Base-by-base conservation (phyloP, 345 rosid species). In the Gossypioides kirkii region DNA sequence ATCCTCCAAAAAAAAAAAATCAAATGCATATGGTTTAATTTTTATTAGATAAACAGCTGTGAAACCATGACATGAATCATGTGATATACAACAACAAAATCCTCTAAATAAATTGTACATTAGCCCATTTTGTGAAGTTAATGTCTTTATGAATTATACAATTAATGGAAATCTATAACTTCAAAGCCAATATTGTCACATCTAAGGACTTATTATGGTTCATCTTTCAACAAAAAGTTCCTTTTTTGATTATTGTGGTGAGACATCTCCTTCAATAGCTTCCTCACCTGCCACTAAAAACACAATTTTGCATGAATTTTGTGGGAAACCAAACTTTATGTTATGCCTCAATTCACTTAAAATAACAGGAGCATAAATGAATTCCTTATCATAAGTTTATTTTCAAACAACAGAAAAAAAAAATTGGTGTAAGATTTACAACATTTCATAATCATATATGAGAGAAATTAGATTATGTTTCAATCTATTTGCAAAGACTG, bases 261-360 rank as follows among this genome's bases (percentile, higher is more conserved):
- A 79, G 77, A 83, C 43, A 80, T 85, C 90, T 80, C 87, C 92
- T 83, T 89, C 92, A 80, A 80, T 87, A 80, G 89, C 96, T 84
- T 72, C 94, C 86, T 78, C 78, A 88, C 90, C 95, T 89, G 95
- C 93, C 86, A 81, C 92, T 90, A 79, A 74, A 55, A 85, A 82
- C 88, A 87, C 79, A 73, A 55, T 6, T 79, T 84, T 71, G 74
- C 72, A 79, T 83, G 77, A 86, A 84, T 79, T 73, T 77, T 60
- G 74, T 61, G 74, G 63, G 77, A 67, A 80, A 76, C 65, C 11
- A 42, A 76, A 63, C 38, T 32, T 5, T 2, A 32, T 6, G 5
- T 13, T 54, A 69, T 32, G 49, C 66, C 61, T 55, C 77, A 67
- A 32, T 66, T 68, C 11, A 55, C 61, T 79, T 38, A 63, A 22